Percentiles rank a stretch among this genome's conserved stretches.
phyloP scores from a whole-genome alignment of 2,329 filamentous ascomycete genomes.

The Alternaria sp. region DNA sequence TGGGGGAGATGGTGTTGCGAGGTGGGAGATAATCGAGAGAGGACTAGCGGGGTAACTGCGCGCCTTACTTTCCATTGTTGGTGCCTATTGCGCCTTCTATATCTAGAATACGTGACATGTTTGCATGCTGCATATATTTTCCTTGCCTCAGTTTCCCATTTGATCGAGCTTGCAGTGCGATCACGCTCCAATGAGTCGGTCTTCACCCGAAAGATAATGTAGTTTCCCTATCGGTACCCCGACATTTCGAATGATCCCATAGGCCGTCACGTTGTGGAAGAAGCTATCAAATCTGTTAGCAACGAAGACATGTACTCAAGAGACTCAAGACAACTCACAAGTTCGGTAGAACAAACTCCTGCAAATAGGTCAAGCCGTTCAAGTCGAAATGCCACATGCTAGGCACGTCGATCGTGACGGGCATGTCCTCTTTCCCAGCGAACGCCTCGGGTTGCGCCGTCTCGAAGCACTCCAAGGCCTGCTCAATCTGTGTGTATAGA shows the following conservation, averaged over 20 bases:
- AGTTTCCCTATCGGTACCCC: neutral
- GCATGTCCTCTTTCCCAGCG: neutral
- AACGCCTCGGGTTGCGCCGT: neutral
- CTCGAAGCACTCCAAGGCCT: neutral
- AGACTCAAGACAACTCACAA: neutral
- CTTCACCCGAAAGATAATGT: neutral
- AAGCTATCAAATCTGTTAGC: neutral
- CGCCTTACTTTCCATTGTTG: neutral
- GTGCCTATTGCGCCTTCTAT: neutral
- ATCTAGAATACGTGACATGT: neutral
- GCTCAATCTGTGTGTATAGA: neutral
- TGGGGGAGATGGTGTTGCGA: neutral
- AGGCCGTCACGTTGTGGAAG: neutral
- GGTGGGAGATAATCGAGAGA: neutral
- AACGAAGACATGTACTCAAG: neutral
- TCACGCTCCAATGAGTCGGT: neutral
- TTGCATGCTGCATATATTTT: neutral
- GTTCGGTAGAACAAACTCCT: neutral
- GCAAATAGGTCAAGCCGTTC: neutral
- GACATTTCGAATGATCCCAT: neutral
- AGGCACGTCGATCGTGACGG: neutral
- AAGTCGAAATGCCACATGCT: neutral
- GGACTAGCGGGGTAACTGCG: neutral
- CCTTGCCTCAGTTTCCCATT: neutral
- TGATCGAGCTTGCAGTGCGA: neutral